These are phyloP conservation scores for Fusarium tupiense DNA, from an alignment of 2,329 filamentous ascomycete species.

Conservation along the genomic window DNA sequence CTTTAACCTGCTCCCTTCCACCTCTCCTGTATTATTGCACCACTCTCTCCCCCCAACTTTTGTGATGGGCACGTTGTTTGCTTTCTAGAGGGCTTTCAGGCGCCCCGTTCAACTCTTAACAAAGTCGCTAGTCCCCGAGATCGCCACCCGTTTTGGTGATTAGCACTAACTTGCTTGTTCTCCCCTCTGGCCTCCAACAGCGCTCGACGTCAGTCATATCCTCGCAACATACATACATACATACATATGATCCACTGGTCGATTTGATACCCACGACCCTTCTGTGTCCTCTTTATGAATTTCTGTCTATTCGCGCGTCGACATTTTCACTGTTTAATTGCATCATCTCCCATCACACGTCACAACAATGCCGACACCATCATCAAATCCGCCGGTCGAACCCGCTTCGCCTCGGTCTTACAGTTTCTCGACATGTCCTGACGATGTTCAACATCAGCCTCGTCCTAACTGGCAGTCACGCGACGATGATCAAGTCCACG, in stretches of 20 bases:
- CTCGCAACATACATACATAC: constrained; percentile 13
- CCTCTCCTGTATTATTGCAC: constrained; percentile 18
- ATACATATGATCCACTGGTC: constrained; percentile 18
- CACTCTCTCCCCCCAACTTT: neutral
- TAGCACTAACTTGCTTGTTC: constrained; percentile 31
- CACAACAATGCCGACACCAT: constrained; percentile 58
- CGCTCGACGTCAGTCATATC: constrained; percentile 28
- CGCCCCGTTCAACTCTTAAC: constrained; percentile 25
- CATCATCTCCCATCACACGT: constrained; percentile 8
- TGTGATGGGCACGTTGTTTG: constrained; percentile 31
- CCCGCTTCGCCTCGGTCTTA: constrained; percentile 51
- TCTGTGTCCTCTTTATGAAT: neutral
- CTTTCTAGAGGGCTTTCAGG: constrained; percentile 35
- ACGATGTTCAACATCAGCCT: constrained; percentile 49
- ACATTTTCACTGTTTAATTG: constrained; percentile 17
- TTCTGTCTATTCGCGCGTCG: neutral
- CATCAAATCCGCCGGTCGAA: constrained; percentile 53
- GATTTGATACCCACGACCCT: constrained; percentile 32
- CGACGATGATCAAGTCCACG: constrained; percentile 30
- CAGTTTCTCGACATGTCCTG: constrained; percentile 56
- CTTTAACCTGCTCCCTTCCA: constrained; percentile 14
- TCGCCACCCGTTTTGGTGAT: constrained; percentile 41
- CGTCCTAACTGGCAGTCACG: constrained; percentile 40
- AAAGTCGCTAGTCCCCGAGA: constrained; percentile 32
- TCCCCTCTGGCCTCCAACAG: constrained; percentile 30